Base-by-base conservation (phyloP, 139 green algal species). In the Picochlorum sp. region DNA sequence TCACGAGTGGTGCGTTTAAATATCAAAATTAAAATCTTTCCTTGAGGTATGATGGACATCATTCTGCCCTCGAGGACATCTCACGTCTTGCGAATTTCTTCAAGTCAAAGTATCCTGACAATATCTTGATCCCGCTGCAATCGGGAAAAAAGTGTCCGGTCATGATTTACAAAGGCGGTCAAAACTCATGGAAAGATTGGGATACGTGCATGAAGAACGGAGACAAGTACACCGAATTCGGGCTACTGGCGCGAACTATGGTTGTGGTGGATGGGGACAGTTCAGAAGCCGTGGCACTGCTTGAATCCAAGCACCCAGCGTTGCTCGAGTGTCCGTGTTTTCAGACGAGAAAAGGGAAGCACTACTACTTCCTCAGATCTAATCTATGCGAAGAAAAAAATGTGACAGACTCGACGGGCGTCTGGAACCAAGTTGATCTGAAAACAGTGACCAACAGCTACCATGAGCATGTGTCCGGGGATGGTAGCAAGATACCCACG, bases 21-120 rank as follows among this genome's bases (percentile, higher is more conserved):
- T 52, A 52, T 52, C 45, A 52, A 52, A 52, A 52, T 52, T 52
- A 52, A 52, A 52, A 52, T 52, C 45, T 52, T 52, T n/a, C n/a
- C n/a, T n/a, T n/a, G n/a, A n/a, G 15, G 6, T 52, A 52, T 52
- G 45, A 52, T 52, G 45, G 6, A 52, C 45, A 52, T 52, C 45
- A 52, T 52, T 52, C 45, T 52, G 45, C 45, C 45, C 45, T 6
- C 45, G 1, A 52, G 45, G 45, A 6, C 45, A 52, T 52, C 45
- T 24, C 45, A 24, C 45, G 45, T 52, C 45, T 52, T 52, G 45
- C 45, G 5, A 0, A 23, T 0, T 52, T 52, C 45, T 0, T 52
- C 0, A 8, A 52, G 45, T 52, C 45, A 52, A 52, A 52, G 45
- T 52, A 52, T 52, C 45, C 45, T 52, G 45, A 52, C 45, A 52